Base-by-base conservation (phyloP, 257 asterid species). In the Solanum sitiens region DNA sequence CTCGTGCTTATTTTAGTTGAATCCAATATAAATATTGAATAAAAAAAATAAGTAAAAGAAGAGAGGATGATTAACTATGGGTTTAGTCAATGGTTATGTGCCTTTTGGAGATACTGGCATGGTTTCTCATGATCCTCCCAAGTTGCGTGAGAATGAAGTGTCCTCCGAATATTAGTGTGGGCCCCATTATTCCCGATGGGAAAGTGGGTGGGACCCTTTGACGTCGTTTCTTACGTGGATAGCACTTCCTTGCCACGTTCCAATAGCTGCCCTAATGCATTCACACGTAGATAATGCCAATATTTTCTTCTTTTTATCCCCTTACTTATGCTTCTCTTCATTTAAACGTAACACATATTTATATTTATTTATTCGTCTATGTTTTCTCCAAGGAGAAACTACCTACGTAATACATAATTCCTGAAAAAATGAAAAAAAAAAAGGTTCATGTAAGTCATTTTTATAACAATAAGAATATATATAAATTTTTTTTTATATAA, bases 81-180 rank as follows among this genome's bases (percentile, higher is more conserved):
- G 30, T 27, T 27, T 27, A 27, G 30, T 27, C 30, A 27, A 27
- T 27, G 30, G 7, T 37, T 37, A 32, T 47, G 83, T 16, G 14
- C 4, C 77, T 33, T 33, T 33, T 18, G 4, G 25, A 18, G 79
- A 72, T 72, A 72, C 79, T 9, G 7, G 79, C 79, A 35, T 72
- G 42, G 84, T 30, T 39, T 63, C 33, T 71, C 67, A 33, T 76
- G 18, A 33, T 70, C 77, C 33, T 23, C 40, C 9, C 16, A 30
- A 86, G 89, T 73, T 77, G 92, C 90, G 90, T 88, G 89, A 86
- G 85, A 88, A 35, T 53, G 80, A 90, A 90, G 90, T 89, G 15
- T 37, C 39, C 7, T 37, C 7, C 39, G 39, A 37, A 50, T 50
- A 15, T 5, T 37, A 37, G 15, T 50, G 27, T 65, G 86, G 86